Percentiles rank a stretch among this genome's conserved stretches.
phyloP scores from a whole-genome alignment of 2,329 filamentous ascomycete genomes.

The Aspergillus fumigatus region DNA sequence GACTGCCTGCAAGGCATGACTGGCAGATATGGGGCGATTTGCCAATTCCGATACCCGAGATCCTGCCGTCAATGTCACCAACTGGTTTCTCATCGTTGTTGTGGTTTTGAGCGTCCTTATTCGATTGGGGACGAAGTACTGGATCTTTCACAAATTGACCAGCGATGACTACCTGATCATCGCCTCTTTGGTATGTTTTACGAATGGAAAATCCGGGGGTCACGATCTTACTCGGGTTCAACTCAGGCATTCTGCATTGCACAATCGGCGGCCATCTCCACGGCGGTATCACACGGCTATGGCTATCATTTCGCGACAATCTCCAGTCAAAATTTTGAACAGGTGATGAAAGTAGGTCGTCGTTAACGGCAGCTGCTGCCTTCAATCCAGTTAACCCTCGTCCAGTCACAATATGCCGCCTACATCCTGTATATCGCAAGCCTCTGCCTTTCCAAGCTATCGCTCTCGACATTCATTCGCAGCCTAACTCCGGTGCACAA shows the following conservation, averaged over 20 bases:
- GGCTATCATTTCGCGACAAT: conserved; percentile 15
- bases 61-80: conserved; percentile 20
- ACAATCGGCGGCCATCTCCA: conserved; percentile 15
- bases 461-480: conserved; percentile 19
- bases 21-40: conserved; percentile 15
- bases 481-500: conserved; percentile 15
- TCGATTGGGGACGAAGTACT: conserved; percentile 18
- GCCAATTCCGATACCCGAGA: conserved; percentile 13
- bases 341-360: conserved; percentile 18
- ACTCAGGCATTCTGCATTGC: conserved; percentile 13
- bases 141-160: conserved; percentile 16
- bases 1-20: not conserved
- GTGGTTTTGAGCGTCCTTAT: conserved; percentile 17
- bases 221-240: not conserved
- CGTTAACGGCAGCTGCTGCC: not conserved
- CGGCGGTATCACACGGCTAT: conserved; percentile 20
- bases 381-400: not conserved
- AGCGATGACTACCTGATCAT: conserved; percentile 20
- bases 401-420: conserved; percentile 18
- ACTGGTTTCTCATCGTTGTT: conserved; percentile 17
- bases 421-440: conserved; percentile 17
- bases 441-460: conserved; percentile 21
- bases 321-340: conserved; percentile 8
- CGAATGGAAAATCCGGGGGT: no score
- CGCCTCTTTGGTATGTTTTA: conserved; percentile 10